These are phyloP conservation scores for Auriscalpium microsporum DNA, from an alignment of 768 basidiomycete species.

Conservation along the genomic window DNA sequence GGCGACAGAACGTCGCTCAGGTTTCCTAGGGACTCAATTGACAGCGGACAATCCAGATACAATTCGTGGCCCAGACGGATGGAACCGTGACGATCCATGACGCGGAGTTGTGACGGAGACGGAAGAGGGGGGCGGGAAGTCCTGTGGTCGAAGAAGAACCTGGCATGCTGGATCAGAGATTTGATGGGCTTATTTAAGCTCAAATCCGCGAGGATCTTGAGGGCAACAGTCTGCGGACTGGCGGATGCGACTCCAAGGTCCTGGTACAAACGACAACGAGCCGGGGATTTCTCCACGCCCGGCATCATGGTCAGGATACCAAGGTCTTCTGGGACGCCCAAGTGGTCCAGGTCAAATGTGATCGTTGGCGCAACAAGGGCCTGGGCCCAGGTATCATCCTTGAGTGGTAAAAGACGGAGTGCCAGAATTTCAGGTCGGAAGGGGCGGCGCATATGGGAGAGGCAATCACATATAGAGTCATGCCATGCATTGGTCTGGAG, in stretches of 20 bases:
- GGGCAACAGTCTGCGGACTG: slow-evolving; percentile 3
- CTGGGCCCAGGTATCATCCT: slow-evolving; percentile 1
- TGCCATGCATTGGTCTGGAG: slow-evolving; percentile 5
- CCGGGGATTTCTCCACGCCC: neutral
- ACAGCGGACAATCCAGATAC: slow-evolving; percentile 5
- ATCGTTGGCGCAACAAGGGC: neutral
- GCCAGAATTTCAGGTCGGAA: neutral
- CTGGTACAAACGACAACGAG: slow-evolving; percentile 5
- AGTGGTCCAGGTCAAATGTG: slow-evolving; percentile 1
- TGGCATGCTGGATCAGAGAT: slow-evolving; percentile 1
- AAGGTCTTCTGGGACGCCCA: slow-evolving; percentile 7
- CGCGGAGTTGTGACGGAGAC: neutral
- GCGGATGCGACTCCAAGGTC: slow-evolving; percentile 5
- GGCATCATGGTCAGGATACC: slow-evolving; percentile 8
- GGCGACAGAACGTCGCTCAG: slow-evolving; percentile 6
- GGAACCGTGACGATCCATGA: slow-evolving; percentile 1
- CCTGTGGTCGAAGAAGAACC: slow-evolving; percentile 14
- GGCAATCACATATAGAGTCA: neutral
- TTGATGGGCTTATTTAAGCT: neutral
- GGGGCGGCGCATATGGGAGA: neutral
- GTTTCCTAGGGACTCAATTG: neutral
- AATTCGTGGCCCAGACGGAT: slow-evolving; percentile 1
- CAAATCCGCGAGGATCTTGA: slow-evolving; percentile 1
- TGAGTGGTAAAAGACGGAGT: slow-evolving; percentile 7
- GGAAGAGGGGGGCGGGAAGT: neutral